Percentiles rank a stretch among this genome's conserved stretches.
Conservation (phyloP, 257 asterid species). For the Solanum sitiens region DNA sequence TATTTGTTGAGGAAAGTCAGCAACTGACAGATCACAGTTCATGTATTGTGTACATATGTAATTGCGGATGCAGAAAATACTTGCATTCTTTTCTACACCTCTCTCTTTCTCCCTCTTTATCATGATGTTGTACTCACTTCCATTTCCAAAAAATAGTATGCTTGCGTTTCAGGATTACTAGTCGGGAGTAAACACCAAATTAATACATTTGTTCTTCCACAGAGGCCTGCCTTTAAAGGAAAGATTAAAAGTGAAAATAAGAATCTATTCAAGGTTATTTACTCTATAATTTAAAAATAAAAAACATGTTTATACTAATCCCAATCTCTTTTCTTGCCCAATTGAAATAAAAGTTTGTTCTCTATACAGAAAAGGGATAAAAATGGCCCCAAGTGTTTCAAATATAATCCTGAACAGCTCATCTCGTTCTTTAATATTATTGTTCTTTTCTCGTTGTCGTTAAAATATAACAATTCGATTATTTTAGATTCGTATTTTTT, state of each 20-base stretch:
- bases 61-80: not conserved
- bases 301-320: too few relatives aligned
- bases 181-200: not conserved
- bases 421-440: too few relatives aligned
- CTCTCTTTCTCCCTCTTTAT: not conserved
- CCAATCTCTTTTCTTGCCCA: not conserved
- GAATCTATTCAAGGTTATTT: too few relatives aligned
- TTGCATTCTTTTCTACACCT: not conserved
- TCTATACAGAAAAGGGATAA: not conserved
- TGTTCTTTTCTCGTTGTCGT: too few relatives aligned
- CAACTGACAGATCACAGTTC: not conserved
- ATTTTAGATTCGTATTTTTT: too few relatives aligned
- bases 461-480: too few relatives aligned
- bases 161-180: not conserved
- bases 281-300: too few relatives aligned
- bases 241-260: too few relatives aligned
- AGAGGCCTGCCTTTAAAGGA: too few relatives aligned
- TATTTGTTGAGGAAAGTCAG: not conserved
- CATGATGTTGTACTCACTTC: not conserved
- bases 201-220: too few relatives aligned
- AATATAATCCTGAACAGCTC: too few relatives aligned
- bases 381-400: not conserved
- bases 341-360: not conserved
- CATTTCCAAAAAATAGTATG: not conserved
- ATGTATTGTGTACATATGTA: not conserved